phyloP scores from a whole-genome alignment of 2,329 filamentous ascomycete genomes.

The Aspergillaceae sp. region DNA sequence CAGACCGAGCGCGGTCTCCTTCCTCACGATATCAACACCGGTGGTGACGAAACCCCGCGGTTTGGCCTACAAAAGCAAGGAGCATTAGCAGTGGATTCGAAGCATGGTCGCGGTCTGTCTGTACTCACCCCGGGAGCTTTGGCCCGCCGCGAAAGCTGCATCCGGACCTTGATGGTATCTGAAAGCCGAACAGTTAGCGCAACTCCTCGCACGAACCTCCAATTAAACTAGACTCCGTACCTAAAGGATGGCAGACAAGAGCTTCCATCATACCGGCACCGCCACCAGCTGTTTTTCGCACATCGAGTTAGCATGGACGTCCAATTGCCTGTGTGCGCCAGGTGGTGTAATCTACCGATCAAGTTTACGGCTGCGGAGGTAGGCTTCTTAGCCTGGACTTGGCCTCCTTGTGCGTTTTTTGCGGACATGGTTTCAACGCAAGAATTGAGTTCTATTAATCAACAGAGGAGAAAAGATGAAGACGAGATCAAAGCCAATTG shows the following conservation, averaged over 20 bases:
- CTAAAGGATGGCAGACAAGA: conserved; percentile 85
- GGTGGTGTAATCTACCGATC: conserved; percentile 55
- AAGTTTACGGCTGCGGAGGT: conserved; percentile 82
- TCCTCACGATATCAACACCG: conserved; percentile 73
- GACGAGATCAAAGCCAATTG: conserved; percentile 1
- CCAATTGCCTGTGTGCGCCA: background rate
- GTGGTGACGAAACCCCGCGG: conserved; percentile 82
- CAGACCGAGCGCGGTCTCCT: conserved; percentile 83
- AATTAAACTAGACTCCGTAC: too few species aligned
- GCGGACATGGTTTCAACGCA: conserved; percentile 46
- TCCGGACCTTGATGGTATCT: conserved; percentile 97
- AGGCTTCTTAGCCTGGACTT: conserved; percentile 56
- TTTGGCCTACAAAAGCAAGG: conserved; percentile 43
- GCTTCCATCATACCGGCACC: conserved; percentile 99
- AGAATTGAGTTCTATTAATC: background rate
- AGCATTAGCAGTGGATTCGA: conserved; percentile 6
- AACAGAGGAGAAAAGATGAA: background rate
- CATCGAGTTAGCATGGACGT: conserved; percentile 8
- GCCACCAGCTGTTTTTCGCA: conserved; percentile 62
- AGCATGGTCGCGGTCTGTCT: background rate
- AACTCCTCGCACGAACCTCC: too few species aligned
- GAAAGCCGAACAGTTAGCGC: too few species aligned
- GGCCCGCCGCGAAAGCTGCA: conserved; percentile 90
- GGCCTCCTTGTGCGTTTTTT: conserved; percentile 48
- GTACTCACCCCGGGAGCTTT: conserved; percentile 63